These are phyloP conservation scores for Mycosphaerella sp. DNA, from an alignment of 2,329 filamentous ascomycete species.

Conservation along the genomic window DNA sequence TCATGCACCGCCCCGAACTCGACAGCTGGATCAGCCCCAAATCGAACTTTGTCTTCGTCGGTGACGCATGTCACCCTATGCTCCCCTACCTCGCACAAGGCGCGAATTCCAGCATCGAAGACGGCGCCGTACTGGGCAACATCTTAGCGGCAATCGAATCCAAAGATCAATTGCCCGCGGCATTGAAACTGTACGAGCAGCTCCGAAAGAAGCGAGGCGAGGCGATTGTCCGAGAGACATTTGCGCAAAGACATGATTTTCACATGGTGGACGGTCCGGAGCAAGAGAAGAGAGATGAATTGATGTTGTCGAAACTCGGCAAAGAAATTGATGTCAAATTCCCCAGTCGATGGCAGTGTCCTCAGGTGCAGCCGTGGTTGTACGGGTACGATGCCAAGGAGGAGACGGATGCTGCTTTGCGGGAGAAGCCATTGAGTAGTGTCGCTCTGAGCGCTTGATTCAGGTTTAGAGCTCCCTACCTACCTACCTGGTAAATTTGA, in stretches of 20 bases:
- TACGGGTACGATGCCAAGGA: constrained; percentile 58
- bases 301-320: constrained; percentile 53
- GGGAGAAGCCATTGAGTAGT: constrained; percentile 15
- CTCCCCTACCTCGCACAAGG: constrained; percentile 51
- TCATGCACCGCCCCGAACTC: constrained; percentile 54
- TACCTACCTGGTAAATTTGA: too few relatives aligned
- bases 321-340: constrained; percentile 50
- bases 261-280: constrained; percentile 47
- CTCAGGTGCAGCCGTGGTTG: constrained; percentile 56
- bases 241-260: constrained; percentile 43
- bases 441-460: neutral
- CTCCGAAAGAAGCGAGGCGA: constrained; percentile 46
- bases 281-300: constrained; percentile 51
- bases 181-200: constrained; percentile 41
- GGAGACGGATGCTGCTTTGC: constrained; percentile 40
- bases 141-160: constrained; percentile 48
- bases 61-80: constrained; percentile 52
- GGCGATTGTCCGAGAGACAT: constrained; percentile 56
- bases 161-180: constrained; percentile 36
- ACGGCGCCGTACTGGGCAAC: constrained; percentile 58
- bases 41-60: constrained; percentile 47
- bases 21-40: constrained; percentile 50
- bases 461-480: too few relatives aligned
- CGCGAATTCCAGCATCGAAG: constrained; percentile 61
- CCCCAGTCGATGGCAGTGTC: constrained; percentile 59